Evolutionary conservation across 2,329 filamentous ascomycete genomes (phyloP).

Genomic region (Lojkania enalia): DNA sequence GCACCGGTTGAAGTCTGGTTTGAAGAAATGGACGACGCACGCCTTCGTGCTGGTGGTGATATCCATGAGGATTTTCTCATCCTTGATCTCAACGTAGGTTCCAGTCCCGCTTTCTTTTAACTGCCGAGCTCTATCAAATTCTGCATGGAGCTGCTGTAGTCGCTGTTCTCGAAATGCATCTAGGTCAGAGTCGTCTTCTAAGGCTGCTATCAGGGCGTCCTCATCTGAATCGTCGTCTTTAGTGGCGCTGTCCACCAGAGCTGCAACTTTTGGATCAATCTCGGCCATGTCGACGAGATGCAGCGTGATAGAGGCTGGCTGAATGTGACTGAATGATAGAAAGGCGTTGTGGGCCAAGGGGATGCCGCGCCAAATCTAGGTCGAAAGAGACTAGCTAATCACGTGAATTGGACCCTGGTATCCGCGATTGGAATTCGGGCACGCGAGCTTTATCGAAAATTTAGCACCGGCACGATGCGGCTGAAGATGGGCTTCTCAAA

Average conservation of each 20-base stretch:
- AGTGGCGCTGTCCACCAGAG: slow-evolving; percentile 50
- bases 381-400: too few relatives aligned
- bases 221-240: slow-evolving; percentile 56
- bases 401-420: too few relatives aligned
- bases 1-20: slow-evolving; percentile 65
- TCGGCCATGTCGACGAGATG: slow-evolving; percentile 50
- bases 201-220: slow-evolving; percentile 62
- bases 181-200: slow-evolving; percentile 59
- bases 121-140: slow-evolving; percentile 57
- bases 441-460: too few relatives aligned
- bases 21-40: slow-evolving; percentile 66
- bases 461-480: too few relatives aligned
- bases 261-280: slow-evolving; percentile 56
- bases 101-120: slow-evolving; percentile 57
- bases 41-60: slow-evolving; percentile 62
- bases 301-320: too few relatives aligned
- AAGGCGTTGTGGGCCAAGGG: neutral
- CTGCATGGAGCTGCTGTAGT: slow-evolving; percentile 61
- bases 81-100: slow-evolving; percentile 58
- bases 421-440: too few relatives aligned
- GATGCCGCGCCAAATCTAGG: too few relatives aligned
- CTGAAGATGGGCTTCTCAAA: too few relatives aligned
- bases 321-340: neutral
- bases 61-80: slow-evolving; percentile 62
- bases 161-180: slow-evolving; percentile 60